These are phyloP conservation scores for Arctostaphylos glauca DNA, from an alignment of 148 eudicot species.

Conservation along the genomic window DNA sequence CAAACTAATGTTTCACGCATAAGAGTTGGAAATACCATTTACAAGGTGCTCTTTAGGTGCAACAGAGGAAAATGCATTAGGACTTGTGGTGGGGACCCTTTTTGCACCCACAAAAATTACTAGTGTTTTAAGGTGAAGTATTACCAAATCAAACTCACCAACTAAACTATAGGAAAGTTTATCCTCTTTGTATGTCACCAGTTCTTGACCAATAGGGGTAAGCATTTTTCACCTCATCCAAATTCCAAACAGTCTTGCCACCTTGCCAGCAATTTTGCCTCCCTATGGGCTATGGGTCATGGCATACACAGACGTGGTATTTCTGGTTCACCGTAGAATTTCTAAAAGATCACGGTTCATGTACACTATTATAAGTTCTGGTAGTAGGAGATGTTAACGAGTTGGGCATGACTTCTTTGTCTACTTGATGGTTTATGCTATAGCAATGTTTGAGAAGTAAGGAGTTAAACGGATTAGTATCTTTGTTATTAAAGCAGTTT, in stretches of 20 bases:
- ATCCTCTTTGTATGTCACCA: not conserved
- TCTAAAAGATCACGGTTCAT: not conserved
- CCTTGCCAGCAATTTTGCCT: not conserved
- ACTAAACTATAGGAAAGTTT: not conserved
- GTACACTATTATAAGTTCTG: not conserved
- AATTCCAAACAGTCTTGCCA: not conserved
- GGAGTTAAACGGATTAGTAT: not conserved
- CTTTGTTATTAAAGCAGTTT: not conserved
- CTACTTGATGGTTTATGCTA: not conserved
- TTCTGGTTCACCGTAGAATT: not conserved
- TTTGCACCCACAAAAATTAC: not conserved
- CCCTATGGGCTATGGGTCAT: not conserved
- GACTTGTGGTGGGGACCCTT: not conserved
- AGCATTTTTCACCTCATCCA: not conserved
- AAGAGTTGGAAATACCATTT: not conserved
- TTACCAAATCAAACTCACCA: not conserved
- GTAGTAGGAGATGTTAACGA: not conserved
- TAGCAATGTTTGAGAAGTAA: not conserved
- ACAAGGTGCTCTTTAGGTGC: not conserved
- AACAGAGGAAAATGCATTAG: not conserved
- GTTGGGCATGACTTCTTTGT: not conserved
- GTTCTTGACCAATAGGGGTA: not conserved
- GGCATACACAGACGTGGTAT: not conserved
- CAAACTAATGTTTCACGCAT: slow-evolving; percentile 12
- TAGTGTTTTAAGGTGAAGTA: slow-evolving; percentile 7